Evolutionary conservation across 768 basidiomycete species (phyloP).

Genomic region (Suillus luteus): DNA sequence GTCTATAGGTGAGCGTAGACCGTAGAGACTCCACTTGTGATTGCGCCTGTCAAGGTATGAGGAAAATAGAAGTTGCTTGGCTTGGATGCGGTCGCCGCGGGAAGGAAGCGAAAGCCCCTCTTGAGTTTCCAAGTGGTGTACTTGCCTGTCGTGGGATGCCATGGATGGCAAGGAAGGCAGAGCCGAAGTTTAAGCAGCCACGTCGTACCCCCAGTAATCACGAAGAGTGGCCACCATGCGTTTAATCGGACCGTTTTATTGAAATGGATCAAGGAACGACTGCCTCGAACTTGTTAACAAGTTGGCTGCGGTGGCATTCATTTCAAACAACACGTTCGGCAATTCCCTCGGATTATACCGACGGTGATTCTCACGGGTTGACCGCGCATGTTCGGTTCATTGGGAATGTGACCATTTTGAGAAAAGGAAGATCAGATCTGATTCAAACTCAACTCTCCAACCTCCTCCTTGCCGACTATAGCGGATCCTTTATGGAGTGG

Average conservation of each 20-base stretch:
- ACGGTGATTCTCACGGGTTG: too few relatives aligned
- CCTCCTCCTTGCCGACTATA: conserved; percentile 30
- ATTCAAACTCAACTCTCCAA: conserved; percentile 36
- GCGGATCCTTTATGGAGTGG: conserved; percentile 29
- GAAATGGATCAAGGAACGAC: conserved; percentile 9
- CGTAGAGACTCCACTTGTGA: neutral
- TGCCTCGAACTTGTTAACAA: conserved; percentile 10
- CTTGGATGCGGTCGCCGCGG: neutral
- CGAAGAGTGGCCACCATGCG: neutral
- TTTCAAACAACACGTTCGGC: conserved; percentile 20
- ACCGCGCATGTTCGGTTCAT: conserved; percentile 14
- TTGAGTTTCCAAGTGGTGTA: neutral
- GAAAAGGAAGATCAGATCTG: conserved; percentile 35
- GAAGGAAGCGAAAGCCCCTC: neutral
- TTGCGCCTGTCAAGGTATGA: neutral
- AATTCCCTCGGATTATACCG: conserved; percentile 9
- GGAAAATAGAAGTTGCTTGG: neutral
- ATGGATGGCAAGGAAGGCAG: neutral
- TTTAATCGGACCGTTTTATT: neutral
- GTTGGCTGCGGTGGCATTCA: conserved; percentile 10
- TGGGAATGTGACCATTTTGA: conserved; percentile 28
- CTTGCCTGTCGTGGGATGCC: neutral
- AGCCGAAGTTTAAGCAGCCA: too few relatives aligned
- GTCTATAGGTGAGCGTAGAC: neutral
- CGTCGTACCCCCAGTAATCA: too few relatives aligned